These are phyloP conservation scores for Simplicillium sp. DNA, from an alignment of 2,329 filamentous ascomycete species.

Conservation along the genomic window DNA sequence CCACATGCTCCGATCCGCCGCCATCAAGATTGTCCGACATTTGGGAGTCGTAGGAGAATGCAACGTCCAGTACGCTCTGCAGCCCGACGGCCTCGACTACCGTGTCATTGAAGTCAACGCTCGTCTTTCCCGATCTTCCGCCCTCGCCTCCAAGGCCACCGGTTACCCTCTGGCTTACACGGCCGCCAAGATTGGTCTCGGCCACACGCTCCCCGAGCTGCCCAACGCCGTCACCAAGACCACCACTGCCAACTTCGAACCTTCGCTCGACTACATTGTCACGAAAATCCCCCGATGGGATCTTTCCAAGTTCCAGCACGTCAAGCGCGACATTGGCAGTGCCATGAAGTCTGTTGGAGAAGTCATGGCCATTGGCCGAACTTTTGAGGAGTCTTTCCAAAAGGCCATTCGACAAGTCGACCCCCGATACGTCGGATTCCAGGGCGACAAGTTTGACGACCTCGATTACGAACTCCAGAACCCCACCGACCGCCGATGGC, in stretches of 20 bases:
- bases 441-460: conserved; percentile 90
- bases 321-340: conserved; percentile 93
- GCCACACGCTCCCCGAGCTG: conserved; percentile 88
- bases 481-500: conserved; percentile 92
- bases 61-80: conserved; percentile 95
- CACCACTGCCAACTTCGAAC: conserved; percentile 97
- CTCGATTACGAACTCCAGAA: conserved; percentile 84
- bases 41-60: conserved; percentile 96
- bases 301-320: conserved; percentile 96
- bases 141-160: conserved; percentile 93
- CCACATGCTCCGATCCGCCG: conserved; percentile 95
- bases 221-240: conserved; percentile 98
- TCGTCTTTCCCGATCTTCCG: conserved; percentile 93
- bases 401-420: conserved; percentile 98
- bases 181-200: conserved; percentile 94
- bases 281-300: conserved; percentile 99
- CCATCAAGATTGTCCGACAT: conserved; percentile 97
- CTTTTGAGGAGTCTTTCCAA: conserved; percentile 98
- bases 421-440: conserved; percentile 83
- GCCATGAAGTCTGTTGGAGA: conserved; percentile 99
- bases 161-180: conserved; percentile 97
- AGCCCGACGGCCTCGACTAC: conserved; percentile 95
- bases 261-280: conserved; percentile 93
- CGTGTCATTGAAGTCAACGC: conserved; percentile 98
- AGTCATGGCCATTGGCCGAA: conserved; percentile 98